Conservation (phyloP, 257 asterid genomes). For the Nicotiana undulata region DNA sequence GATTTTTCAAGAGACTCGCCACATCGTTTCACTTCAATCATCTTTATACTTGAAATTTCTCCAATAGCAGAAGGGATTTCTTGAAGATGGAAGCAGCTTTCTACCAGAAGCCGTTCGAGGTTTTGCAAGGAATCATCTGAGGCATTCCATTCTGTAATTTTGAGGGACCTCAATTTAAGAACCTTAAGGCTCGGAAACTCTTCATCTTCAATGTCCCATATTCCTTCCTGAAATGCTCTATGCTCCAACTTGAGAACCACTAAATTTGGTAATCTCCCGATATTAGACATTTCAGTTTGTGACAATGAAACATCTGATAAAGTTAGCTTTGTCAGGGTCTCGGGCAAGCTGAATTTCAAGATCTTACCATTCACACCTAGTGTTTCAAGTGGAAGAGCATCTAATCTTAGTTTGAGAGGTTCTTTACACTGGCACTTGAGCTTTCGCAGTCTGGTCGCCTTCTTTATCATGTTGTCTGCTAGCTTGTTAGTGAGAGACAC, state of each 20-base stretch:
- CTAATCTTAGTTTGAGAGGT: neutral
- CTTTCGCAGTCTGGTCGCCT: neutral
- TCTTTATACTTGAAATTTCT: conserved; percentile 3
- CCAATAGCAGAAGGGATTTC: conserved; percentile 2
- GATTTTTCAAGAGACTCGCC: neutral
- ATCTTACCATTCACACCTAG: neutral
- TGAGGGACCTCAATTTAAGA: too few relatives aligned
- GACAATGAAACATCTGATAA: neutral
- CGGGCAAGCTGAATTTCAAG: neutral
- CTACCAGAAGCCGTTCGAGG: neutral
- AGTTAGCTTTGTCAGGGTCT: conserved; percentile 3
- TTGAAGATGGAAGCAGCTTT: neutral
- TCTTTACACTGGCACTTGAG: neutral
- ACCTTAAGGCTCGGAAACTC: neutral
- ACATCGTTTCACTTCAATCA: conserved; percentile 11
- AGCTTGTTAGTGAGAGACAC: neutral
- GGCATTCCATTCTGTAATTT: too few relatives aligned
- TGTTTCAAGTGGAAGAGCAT: neutral
- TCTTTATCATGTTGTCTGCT: neutral
- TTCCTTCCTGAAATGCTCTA: neutral
- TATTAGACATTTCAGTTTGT: neutral
- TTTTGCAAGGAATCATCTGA: neutral
- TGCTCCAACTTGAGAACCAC: neutral
- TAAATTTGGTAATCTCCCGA: neutral
- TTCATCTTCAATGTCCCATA: conserved; percentile 1